Percentiles rank a stretch among this genome's conserved stretches.
Evolutionary conservation across 2,329 filamentous ascomycete genomes (phyloP).

Genomic region (Cytospora piceae): DNA sequence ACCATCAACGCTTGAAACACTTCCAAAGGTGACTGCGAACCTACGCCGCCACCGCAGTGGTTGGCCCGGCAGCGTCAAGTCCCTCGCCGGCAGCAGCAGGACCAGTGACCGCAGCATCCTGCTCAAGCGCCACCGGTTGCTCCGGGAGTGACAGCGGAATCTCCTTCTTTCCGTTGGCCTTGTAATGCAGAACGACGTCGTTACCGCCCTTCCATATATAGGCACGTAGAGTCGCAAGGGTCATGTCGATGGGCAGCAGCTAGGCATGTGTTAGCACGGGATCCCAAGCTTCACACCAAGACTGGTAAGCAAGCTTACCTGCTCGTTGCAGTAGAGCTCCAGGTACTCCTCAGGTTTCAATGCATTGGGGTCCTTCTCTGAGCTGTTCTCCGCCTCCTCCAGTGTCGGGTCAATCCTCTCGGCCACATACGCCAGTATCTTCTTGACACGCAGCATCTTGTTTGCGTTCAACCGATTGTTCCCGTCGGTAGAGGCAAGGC

Average conservation of each 20-base stretch:
- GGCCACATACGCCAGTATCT: constrained; percentile 89
- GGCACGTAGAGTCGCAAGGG: constrained; percentile 86
- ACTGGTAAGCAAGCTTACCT: constrained; percentile 58
- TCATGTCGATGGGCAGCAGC: constrained; percentile 81
- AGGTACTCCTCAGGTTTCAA: constrained; percentile 89
- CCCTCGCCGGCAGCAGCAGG: constrained; percentile 7
- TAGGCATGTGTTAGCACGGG: constrained; percentile 37
- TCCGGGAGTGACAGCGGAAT: constrained; percentile 45
- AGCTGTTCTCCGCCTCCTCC: constrained; percentile 47
- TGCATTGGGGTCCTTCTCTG: constrained; percentile 60
- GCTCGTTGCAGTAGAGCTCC: constrained; percentile 91
- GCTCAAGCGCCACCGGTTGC: constrained; percentile 26
- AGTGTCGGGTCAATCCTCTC: constrained; percentile 77
- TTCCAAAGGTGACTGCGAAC: neutral
- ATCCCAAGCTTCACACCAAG: neutral
- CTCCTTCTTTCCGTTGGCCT: constrained; percentile 82
- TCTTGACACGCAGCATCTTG: constrained; percentile 92
- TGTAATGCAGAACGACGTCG: constrained; percentile 90
- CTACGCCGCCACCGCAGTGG: constrained; percentile 19
- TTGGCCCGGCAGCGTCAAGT: constrained; percentile 5
- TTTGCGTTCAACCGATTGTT: constrained; percentile 95
- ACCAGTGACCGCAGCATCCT: neutral
- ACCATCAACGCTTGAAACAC: neutral
- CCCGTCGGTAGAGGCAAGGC: constrained; percentile 73
- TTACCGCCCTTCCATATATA: constrained; percentile 96